Evolutionary conservation across 805 yeast species (phyloP), one percentile per base, ranked within the genome.

Genomic region (Yamadazyma scolyti): DNA sequence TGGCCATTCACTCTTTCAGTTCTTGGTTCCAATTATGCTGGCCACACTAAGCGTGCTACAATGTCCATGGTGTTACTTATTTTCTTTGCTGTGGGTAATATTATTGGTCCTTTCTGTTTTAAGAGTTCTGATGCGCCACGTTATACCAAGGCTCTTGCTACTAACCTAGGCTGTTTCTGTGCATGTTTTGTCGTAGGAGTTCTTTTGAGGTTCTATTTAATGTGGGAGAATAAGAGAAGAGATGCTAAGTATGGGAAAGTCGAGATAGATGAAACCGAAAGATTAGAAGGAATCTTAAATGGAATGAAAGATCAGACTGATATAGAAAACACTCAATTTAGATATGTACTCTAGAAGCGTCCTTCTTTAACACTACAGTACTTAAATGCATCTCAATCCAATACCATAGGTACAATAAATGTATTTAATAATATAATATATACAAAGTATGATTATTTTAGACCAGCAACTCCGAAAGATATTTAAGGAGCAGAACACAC

Each of bases 271-370:
- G 56, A 48, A 27, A 51, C 48, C 4, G 44, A 44, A 14, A 42
- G 39, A 28, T 32, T 51, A 16, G 47, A 49, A 38, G 61, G 58
- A 30, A 49, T 55, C 25, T 27, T 54, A 23, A 43, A 52, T 19
- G 61, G 58, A 37, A 39, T 55, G 52, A 52, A 48, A 33, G 59
- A 55, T 39, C 40, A 34, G 24, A 55, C 59, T 10, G 59, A 54
- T 38, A 26, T 33, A 8, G 44, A 45, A 27, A 55, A 55, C 37
- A 45, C 44, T 21, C 41, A 46, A 27, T 54, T 52, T 44, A 43
- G 57, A 23, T 52, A 27, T 26, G 35, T 34, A 11, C 26, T 37
- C 19, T 37, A 30, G 21, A 8, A 10, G 8, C 10, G 21, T 19
- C 8, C 21, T 8, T 19, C 9, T 10, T 19, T 8, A 19, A 8